phyloP scores from a whole-genome alignment of 352 stramenopile species.

The Phytophthora capsici region DNA sequence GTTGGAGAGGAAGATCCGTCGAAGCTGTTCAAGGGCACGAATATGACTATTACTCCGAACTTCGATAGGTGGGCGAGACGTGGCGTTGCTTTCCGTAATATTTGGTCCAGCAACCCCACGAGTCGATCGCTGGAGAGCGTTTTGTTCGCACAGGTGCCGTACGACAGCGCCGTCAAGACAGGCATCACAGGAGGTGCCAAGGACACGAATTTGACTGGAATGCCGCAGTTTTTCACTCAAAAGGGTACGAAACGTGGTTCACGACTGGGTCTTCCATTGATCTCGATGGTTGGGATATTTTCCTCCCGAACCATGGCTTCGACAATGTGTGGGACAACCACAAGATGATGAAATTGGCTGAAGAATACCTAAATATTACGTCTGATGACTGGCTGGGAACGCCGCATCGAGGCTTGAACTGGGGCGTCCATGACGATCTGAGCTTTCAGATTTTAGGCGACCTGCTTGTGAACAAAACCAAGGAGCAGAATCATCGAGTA shows the following conservation, averaged over 20 bases:
- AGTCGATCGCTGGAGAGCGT: constrained; percentile 63
- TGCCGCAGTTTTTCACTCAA: constrained; percentile 58
- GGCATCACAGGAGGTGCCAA: constrained; percentile 39
- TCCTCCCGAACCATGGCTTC: constrained; percentile 55
- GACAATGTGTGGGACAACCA: constrained; percentile 45
- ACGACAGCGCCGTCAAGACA: constrained; percentile 43
- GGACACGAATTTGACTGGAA: constrained; percentile 36
- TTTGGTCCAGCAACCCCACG: constrained; percentile 65
- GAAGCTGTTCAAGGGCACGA: constrained; percentile 44
- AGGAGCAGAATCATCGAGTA: constrained; percentile 36
- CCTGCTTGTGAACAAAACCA: constrained; percentile 52
- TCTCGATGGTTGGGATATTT: constrained; percentile 56
- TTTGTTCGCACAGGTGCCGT: constrained; percentile 57
- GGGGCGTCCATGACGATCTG: constrained; percentile 62
- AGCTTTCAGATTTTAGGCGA: constrained; percentile 53
- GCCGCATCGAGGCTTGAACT: constrained; percentile 30
- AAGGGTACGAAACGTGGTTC: constrained; percentile 59
- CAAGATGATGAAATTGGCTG: constrained; percentile 46
- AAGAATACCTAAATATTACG: constrained; percentile 40
- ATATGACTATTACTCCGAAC: constrained; percentile 46
- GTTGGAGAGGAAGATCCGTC: constrained; percentile 43
- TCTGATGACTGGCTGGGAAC: constrained; percentile 39
- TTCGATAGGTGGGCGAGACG: constrained; percentile 60
- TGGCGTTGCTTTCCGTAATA: constrained; percentile 55
- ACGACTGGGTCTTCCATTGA: constrained; percentile 47